Evolutionary conservation across 106 monocot species (phyloP).

Genomic region (Narthecium ossifragum): DNA sequence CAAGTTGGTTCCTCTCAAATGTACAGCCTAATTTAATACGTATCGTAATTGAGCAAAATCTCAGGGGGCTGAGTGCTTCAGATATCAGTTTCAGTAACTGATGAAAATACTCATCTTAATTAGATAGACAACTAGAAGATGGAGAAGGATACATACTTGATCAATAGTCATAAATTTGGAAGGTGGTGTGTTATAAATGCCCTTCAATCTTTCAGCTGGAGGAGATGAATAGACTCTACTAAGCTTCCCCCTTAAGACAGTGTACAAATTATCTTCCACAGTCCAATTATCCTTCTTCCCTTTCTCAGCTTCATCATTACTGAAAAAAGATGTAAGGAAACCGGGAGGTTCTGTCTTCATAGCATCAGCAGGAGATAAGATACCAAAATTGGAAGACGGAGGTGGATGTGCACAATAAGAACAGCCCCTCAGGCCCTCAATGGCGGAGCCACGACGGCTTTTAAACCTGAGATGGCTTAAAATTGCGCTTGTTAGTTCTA

Average conservation of each 20-base stretch:
- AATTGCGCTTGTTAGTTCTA: slow-evolving; percentile 56
- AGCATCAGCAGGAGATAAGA: slow-evolving; percentile 69
- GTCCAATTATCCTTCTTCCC: slow-evolving; percentile 36
- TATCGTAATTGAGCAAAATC: no score
- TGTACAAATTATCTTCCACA: slow-evolving; percentile 55
- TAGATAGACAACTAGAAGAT: not conserved
- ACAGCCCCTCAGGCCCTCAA: slow-evolving; percentile 70
- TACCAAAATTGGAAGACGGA: slow-evolving; percentile 37
- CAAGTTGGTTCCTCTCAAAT: no score
- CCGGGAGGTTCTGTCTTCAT: slow-evolving; percentile 36
- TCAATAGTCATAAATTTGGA: slow-evolving; percentile 83
- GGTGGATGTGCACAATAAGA: slow-evolving; percentile 69
- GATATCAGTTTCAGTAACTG: not conserved
- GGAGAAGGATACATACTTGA: slow-evolving; percentile 40
- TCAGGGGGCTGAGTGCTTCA: no score
- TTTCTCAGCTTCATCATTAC: not conserved
- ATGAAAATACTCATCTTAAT: not conserved
- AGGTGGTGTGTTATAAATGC: slow-evolving; percentile 61
- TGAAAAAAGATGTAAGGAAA: slow-evolving; percentile 31
- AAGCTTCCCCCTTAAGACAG: slow-evolving; percentile 40
- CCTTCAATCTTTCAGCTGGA: slow-evolving; percentile 72
- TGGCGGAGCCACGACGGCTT: slow-evolving; percentile 38
- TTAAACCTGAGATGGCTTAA: slow-evolving; percentile 70
- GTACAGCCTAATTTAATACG: no score
- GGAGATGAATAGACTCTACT: slow-evolving; percentile 76